Percentiles rank a stretch among this genome's conserved stretches.
Conservation (phyloP, 441 rosid species). For the Erodium trifolium region DNA sequence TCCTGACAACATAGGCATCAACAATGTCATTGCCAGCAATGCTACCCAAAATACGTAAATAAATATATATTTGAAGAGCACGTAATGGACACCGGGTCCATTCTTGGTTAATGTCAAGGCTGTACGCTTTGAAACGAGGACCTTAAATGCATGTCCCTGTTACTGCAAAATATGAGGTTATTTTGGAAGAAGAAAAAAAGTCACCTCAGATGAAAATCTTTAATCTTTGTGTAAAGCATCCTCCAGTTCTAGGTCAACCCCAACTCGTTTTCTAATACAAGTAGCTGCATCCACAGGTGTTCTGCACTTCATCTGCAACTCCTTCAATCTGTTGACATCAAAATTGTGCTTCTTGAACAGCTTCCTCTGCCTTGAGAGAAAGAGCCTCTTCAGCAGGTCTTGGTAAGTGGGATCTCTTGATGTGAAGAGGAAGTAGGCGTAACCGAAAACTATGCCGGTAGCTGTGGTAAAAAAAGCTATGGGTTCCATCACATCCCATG, state of each 20-base stretch:
- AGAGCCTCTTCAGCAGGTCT: constrained; percentile 75
- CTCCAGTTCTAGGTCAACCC: constrained; percentile 60
- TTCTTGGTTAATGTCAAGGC: too few species aligned
- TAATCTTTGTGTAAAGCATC: constrained; percentile 52
- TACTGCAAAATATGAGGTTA: neutral
- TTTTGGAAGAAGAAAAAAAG: neutral
- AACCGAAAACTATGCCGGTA: constrained; percentile 60
- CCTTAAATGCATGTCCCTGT: neutral
- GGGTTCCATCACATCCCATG: constrained; percentile 99
- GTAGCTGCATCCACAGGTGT: constrained; percentile 40
- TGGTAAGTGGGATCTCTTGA: constrained; percentile 87
- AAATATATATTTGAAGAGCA: neutral
- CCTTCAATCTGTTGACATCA: constrained; percentile 51
- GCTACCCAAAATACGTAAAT: too few species aligned
- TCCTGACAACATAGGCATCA: neutral
- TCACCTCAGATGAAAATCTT: neutral
- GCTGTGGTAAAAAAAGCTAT: constrained; percentile 75
- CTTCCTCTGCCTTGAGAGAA: constrained; percentile 68
- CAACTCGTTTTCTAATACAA: constrained; percentile 46
- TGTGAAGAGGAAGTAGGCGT: constrained; percentile 76
- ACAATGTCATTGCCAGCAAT: neutral
- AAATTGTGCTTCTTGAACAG: constrained; percentile 47
- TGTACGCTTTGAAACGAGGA: too few species aligned
- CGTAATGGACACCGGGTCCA: neutral
- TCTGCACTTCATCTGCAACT: constrained; percentile 56